phyloP scores from a whole-genome alignment of 164 flowering plant species.

The Amborella trichopoda region DNA sequence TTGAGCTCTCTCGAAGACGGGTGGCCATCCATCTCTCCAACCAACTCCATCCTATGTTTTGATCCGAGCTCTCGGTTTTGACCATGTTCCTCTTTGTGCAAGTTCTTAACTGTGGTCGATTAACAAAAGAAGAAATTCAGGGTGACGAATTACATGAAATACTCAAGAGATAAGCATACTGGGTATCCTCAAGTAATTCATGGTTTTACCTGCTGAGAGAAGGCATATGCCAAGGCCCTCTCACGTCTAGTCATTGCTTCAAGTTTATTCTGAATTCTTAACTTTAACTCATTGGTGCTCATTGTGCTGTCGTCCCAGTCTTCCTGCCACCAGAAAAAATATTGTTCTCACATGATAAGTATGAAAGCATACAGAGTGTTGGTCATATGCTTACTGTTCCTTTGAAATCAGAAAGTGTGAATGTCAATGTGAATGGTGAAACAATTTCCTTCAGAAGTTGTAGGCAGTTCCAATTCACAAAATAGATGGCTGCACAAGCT shows the following conservation, averaged over 20 bases:
- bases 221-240: conserved; percentile 86
- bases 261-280: conserved; percentile 57
- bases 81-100: conserved; percentile 47
- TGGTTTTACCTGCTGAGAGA: conserved; percentile 68
- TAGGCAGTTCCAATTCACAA: too few relatives aligned
- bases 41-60: conserved; percentile 72
- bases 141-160: not conserved
- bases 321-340: conserved; percentile 29
- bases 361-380: too few relatives aligned
- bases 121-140: conserved; percentile 3
- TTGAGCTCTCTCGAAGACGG: conserved; percentile 36
- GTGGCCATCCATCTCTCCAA: conserved; percentile 93
- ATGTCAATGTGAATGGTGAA: too few relatives aligned
- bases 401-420: too few relatives aligned
- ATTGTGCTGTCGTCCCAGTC: conserved; percentile 92
- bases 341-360: too few relatives aligned
- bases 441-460: too few relatives aligned
- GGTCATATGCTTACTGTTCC: too few relatives aligned
- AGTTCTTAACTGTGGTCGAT: conserved; percentile 36
- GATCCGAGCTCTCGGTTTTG: conserved; percentile 17
- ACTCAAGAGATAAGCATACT: not conserved
- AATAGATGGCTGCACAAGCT: too few relatives aligned
- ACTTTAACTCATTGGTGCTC: conserved; percentile 50
- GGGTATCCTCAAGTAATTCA: not conserved
- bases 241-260: conserved; percentile 82